These are phyloP conservation scores for Raphanus sativus DNA, from an alignment of 345 rosid species.

Conservation along the genomic window DNA sequence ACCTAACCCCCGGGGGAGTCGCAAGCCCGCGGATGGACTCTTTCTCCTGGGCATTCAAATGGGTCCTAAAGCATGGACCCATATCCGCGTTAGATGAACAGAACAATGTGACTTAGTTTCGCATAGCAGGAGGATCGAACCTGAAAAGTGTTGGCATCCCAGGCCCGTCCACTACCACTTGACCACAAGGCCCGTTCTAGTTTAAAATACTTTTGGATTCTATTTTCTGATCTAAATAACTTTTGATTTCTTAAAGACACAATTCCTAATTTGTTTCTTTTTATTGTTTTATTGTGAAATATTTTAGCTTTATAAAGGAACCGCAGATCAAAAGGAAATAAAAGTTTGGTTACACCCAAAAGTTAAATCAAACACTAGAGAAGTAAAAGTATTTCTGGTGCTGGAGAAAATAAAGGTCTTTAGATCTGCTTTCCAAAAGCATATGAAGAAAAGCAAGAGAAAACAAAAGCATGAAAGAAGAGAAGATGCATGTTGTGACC, in stretches of 20 bases:
- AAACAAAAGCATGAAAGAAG: slow-evolving; percentile 26
- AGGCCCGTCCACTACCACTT: too few species aligned
- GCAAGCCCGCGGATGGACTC: too few species aligned
- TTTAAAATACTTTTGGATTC: slow-evolving; percentile 15
- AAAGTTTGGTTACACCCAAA: slow-evolving; percentile 33
- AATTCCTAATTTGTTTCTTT: slow-evolving; percentile 10
- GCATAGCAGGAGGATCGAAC: too few species aligned
- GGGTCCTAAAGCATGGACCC: too few species aligned
- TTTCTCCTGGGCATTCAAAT: too few species aligned
- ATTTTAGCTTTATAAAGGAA: slow-evolving; percentile 18
- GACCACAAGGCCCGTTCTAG: too few species aligned
- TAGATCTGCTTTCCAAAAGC: slow-evolving; percentile 42
- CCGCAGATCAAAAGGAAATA: slow-evolving; percentile 29
- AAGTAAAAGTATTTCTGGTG: slow-evolving; percentile 31
- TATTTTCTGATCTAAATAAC: slow-evolving; percentile 2
- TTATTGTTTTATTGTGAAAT: slow-evolving; percentile 24
- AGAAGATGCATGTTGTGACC: slow-evolving; percentile 12
- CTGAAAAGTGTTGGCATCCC: too few species aligned
- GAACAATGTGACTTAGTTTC: too few species aligned
- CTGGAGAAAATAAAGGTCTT: slow-evolving; percentile 28
- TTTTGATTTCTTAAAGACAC: slow-evolving; percentile 21
- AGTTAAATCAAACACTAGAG: slow-evolving; percentile 15
- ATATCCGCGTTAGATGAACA: too few species aligned
- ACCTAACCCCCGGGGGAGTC: too few species aligned
- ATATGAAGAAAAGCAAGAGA: slow-evolving; percentile 27